These are phyloP conservation scores for Aspergillaceae sp. DNA, from an alignment of 2,329 filamentous ascomycete genomes.

Conservation along the genomic window DNA sequence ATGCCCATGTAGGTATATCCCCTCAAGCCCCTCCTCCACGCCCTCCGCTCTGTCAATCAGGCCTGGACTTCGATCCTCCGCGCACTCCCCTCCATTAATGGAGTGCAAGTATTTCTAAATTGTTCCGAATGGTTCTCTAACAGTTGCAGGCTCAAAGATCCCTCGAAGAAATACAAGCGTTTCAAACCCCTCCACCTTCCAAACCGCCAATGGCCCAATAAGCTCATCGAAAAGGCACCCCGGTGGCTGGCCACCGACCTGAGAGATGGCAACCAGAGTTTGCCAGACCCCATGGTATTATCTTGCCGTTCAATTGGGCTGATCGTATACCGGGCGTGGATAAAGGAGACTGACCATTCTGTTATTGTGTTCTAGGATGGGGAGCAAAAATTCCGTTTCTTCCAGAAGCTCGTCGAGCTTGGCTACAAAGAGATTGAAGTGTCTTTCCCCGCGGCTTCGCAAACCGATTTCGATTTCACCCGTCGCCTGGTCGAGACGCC, in stretches of 20 bases:
- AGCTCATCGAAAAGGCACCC: conserved; percentile 72
- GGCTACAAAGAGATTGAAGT: conserved; percentile 98
- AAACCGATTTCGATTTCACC: conserved; percentile 95
- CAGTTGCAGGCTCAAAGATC: conserved; percentile 38
- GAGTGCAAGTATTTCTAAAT: not conserved
- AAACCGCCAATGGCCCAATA: conserved; percentile 67
- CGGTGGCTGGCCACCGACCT: conserved; percentile 86
- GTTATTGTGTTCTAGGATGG: conserved; percentile 54
- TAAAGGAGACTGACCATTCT: not conserved
- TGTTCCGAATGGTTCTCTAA: not conserved
- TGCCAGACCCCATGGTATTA: conserved; percentile 81
- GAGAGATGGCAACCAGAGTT: conserved; percentile 87
- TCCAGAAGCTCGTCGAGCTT: conserved; percentile 83
- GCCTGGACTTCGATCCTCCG: not conserved
- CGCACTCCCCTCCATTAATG: not conserved
- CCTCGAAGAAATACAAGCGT: conserved; percentile 41
- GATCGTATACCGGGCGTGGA: not conserved
- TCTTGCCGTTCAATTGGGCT: not conserved
- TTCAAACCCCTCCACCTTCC: conserved; percentile 41
- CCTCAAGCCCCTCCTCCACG: not conserved
- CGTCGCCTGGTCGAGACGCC: conserved; percentile 76
- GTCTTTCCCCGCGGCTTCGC: conserved; percentile 86
- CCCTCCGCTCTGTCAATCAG: not conserved
- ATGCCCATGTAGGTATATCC: conserved; percentile 31
- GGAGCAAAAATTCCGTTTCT: conserved; percentile 91